A percentile compares a stretch with the other conserved stretches of the same genome.
These are phyloP conservation scores for Phlebopus sp. DNA, from an alignment of 1,284 basidiomycete genomes.

Conservation along the genomic window DNA sequence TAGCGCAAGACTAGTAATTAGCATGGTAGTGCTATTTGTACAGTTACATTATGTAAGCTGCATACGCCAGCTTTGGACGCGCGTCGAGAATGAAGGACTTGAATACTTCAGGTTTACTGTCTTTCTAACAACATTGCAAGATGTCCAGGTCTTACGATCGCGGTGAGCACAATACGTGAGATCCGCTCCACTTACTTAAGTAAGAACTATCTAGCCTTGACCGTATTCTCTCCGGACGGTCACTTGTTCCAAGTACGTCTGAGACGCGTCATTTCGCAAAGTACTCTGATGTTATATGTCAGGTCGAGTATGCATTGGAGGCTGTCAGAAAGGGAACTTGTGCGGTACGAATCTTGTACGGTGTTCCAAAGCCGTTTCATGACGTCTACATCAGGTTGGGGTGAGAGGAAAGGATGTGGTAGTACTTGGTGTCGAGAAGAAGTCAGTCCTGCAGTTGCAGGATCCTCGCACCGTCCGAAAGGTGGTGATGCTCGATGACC, in stretches of 20 bases:
- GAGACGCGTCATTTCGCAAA: conserved; percentile 19
- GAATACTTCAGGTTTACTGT: background rate
- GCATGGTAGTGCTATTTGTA: too few relatives aligned
- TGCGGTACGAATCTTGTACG: conserved; percentile 59
- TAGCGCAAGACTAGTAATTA: background rate
- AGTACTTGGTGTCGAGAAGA: conserved; percentile 98
- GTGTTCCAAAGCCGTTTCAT: conserved; percentile 2
- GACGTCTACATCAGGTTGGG: conserved; percentile 66
- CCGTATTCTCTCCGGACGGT: conserved; percentile 93
- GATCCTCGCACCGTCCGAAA: conserved; percentile 97
- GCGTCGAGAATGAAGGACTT: conserved; percentile 43
- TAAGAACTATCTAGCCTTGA: conserved; percentile 59
- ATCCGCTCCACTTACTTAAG: conserved; percentile 10
- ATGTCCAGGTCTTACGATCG: conserved; percentile 38
- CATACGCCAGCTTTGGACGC: conserved; percentile 45
- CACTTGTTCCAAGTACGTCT: conserved; percentile 82
- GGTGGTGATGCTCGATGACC: conserved; percentile 98
- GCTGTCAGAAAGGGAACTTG: conserved; percentile 98
- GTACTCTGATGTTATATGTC: conserved; percentile 24
- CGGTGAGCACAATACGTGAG: conserved; percentile 20
- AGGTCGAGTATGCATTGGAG: conserved; percentile 98
- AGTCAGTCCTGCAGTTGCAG: conserved; percentile 95
- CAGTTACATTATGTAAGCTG: conserved; percentile 31
- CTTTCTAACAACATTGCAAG: conserved; percentile 7
- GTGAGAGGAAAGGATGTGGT: conserved; percentile 94